Evolutionary conservation across 345 rosid species (phyloP).

Genomic region (Pistacia vera): DNA sequence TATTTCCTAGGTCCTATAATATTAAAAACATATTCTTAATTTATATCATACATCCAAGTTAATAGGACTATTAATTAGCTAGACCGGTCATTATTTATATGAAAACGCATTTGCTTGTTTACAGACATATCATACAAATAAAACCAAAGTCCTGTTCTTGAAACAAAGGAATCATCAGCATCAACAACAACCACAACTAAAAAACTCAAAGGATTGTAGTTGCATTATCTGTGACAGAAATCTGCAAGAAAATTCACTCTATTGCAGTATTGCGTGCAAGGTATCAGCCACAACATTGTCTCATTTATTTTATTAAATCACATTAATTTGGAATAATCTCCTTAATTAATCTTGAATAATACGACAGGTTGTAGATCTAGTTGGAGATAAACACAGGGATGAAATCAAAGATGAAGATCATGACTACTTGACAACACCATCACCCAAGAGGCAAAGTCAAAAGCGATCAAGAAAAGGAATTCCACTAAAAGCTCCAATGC

Average conservation of each 20-base stretch:
- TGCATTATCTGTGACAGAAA: slow-evolving; percentile 27
- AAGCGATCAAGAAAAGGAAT: slow-evolving; percentile 32
- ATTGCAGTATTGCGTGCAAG: slow-evolving; percentile 41
- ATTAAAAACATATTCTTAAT: too few relatives aligned
- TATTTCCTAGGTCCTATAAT: too few relatives aligned
- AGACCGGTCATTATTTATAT: too few relatives aligned
- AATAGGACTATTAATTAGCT: too few relatives aligned
- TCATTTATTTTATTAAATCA: too few relatives aligned
- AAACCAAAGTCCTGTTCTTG: slow-evolving; percentile 37
- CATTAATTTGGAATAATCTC: too few relatives aligned
- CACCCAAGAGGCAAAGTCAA: not conserved
- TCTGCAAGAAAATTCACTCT: slow-evolving; percentile 32
- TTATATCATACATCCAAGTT: too few relatives aligned
- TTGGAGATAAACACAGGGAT: not conserved
- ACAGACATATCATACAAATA: slow-evolving; percentile 38
- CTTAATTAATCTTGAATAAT: not conserved
- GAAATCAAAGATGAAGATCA: slow-evolving; percentile 12
- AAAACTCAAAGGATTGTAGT: slow-evolving; percentile 17
- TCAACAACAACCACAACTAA: too few relatives aligned
- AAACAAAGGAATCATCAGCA: slow-evolving; percentile 34
- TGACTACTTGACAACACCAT: not conserved
- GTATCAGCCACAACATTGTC: too few relatives aligned
- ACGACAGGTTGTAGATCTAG: slow-evolving; percentile 24
- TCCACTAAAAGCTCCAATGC: slow-evolving; percentile 29
- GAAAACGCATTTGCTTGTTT: not conserved